phyloP scores from a whole-genome alignment of 805 yeast species.

The Yamadazyma laniorum region DNA sequence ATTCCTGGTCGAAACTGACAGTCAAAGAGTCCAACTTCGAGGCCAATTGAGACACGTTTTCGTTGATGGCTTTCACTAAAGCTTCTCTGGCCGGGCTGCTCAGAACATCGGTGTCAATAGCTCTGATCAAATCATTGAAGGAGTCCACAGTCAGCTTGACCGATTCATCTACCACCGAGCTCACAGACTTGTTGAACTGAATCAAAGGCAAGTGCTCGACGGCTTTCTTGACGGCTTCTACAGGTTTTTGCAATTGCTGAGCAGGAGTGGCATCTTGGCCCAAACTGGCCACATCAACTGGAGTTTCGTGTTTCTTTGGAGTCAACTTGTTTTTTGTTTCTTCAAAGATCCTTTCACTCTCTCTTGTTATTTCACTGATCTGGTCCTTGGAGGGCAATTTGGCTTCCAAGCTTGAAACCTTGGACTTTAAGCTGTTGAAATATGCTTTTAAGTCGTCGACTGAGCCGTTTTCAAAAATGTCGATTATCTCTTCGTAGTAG shows the following conservation, averaged over 20 bases:
- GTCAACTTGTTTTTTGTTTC: conserved; percentile 35
- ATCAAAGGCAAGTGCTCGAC: conserved; percentile 34
- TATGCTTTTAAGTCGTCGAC: conserved; percentile 28
- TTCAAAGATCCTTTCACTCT: conserved; percentile 33
- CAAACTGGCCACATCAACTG: conserved; percentile 1
- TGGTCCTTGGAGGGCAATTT: conserved; percentile 32
- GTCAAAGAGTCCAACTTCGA: conserved; percentile 32
- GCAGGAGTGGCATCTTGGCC: conserved; percentile 30
- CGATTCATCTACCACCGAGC: conserved; percentile 28
- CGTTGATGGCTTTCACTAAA: conserved; percentile 32
- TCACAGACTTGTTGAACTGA: conserved; percentile 21
- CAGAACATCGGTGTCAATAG: conserved; percentile 29
- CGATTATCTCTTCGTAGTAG: conserved; percentile 40
- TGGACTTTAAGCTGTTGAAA: conserved; percentile 18
- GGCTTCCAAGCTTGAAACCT: conserved; percentile 18
- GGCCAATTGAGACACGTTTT: conserved; percentile 31
- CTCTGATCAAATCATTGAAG: conserved; percentile 36
- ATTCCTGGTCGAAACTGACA: conserved; percentile 34
- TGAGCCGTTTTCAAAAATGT: conserved; percentile 36
- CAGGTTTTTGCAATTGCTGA: conserved; percentile 42
- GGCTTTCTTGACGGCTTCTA: conserved; percentile 31
- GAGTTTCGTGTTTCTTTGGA: conserved; percentile 1
- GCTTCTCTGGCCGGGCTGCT: conserved; percentile 23
- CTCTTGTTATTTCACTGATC: conserved; percentile 30
- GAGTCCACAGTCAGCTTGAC: conserved; percentile 36